These are phyloP conservation scores for Trichoderma sp. DNA, from an alignment of 2,329 filamentous ascomycete species.

Conservation along the genomic window DNA sequence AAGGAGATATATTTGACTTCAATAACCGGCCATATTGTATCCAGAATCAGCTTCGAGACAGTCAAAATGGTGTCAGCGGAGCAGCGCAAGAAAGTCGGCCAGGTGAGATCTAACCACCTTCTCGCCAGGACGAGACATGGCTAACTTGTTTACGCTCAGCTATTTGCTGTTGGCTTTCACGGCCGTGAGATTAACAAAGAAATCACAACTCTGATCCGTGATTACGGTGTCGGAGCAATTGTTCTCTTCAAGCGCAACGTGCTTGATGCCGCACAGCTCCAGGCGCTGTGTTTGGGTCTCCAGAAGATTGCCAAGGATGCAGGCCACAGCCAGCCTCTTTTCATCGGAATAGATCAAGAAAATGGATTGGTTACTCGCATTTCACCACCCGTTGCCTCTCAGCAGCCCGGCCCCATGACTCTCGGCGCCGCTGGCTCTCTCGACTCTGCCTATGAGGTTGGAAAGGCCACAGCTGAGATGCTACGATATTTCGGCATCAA, in stretches of 20 bases:
- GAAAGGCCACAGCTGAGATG: conserved; percentile 24
- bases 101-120: conserved; percentile 5
- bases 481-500: conserved; percentile 30
- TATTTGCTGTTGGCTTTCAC: conserved; percentile 30
- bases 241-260: conserved; percentile 31
- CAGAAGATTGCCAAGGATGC: conserved; percentile 27
- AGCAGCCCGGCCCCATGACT: conserved; percentile 28
- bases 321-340: conserved; percentile 27
- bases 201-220: conserved; percentile 27
- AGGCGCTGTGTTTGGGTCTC: conserved; percentile 25
- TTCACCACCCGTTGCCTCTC: conserved; percentile 26
- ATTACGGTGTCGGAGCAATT: conserved; percentile 29
- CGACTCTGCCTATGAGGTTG: conserved; percentile 21
- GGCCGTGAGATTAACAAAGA: conserved; percentile 24
- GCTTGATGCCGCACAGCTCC: conserved; percentile 24
- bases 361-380: conserved; percentile 30
- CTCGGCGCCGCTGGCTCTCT: conserved; percentile 25
- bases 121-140: background rate
- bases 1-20: background rate
- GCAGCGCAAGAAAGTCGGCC: conserved; percentile 21
- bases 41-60: background rate
- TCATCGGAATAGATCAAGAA: conserved; percentile 31
- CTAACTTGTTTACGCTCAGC: conserved; percentile 17
- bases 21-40: accelerated
- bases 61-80: conserved; percentile 19